A percentile compares a stretch with the other conserved stretches of the same genome.
phyloP scores from a whole-genome alignment of 805 yeast genomes.

The Saccharomycopsis lassenensis region DNA sequence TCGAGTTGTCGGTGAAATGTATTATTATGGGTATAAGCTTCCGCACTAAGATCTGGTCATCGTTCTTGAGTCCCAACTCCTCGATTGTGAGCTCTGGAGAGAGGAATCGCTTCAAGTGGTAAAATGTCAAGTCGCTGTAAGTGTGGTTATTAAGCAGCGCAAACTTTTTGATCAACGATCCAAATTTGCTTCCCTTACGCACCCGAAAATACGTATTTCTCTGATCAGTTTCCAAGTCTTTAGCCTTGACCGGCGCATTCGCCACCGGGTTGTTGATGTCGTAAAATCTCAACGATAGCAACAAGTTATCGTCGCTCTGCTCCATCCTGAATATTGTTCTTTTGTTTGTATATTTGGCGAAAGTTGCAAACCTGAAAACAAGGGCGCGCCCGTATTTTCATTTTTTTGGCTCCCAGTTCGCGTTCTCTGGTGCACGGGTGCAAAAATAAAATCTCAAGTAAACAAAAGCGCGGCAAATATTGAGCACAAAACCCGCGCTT shows the following conservation, averaged over 20 bases:
- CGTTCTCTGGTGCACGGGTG: no score
- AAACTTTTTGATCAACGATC: conserved; percentile 12
- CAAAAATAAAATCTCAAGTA: no score
- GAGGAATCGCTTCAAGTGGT: conserved; percentile 7
- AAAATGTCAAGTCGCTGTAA: conserved; percentile 14
- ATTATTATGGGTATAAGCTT: conserved; percentile 10
- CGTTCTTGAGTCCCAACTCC: conserved; percentile 8
- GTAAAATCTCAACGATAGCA: conserved; percentile 13
- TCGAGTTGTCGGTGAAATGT: conserved; percentile 3
- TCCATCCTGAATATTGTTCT: no score
- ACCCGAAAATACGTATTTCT: conserved; percentile 14
- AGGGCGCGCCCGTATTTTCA: no score
- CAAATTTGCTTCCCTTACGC: conserved; percentile 9
- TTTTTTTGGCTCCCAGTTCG: no score
- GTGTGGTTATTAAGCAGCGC: conserved; percentile 5
- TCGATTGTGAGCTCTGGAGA: conserved; percentile 8
- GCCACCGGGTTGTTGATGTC: conserved; percentile 7
- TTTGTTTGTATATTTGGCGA: no score
- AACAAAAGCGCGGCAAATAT: no score
- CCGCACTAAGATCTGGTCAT: conserved; percentile 12
- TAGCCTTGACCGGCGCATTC: conserved; percentile 5
- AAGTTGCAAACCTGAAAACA: no score
- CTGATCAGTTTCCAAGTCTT: conserved; percentile 2
- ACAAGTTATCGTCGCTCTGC: no score
- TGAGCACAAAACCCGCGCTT: no score